These are phyloP conservation scores for Cercophora newfieldiana DNA, from an alignment of 495 filamentous ascomycete species.

Conservation along the genomic window DNA sequence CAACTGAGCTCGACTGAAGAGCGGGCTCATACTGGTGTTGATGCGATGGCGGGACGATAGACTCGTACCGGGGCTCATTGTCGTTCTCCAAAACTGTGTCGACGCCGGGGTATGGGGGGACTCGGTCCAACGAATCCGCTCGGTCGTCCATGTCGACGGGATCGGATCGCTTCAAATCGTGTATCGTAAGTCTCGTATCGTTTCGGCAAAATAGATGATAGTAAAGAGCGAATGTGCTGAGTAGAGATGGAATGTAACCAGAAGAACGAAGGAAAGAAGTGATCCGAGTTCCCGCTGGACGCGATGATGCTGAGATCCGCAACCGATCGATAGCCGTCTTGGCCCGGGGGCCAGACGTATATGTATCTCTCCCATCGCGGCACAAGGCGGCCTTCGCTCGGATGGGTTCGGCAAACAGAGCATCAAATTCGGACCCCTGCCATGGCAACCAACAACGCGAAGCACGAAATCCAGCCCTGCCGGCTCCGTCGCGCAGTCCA, in stretches of 20 bases:
- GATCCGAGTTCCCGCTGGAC: background rate
- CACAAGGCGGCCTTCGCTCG: background rate
- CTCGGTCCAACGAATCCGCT: background rate
- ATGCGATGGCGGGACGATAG: background rate
- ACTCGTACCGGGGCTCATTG: background rate
- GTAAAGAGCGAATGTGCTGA: background rate
- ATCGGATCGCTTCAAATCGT: background rate
- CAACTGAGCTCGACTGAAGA: background rate
- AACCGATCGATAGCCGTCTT: background rate
- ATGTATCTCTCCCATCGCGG: background rate
- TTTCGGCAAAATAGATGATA: background rate
- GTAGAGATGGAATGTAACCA: background rate
- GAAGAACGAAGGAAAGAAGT: background rate
- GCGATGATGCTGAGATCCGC: background rate
- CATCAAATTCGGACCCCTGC: background rate
- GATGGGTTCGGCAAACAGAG: background rate
- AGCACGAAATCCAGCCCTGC: constrained; percentile 8
- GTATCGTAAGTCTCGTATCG: background rate
- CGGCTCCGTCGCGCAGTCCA: background rate
- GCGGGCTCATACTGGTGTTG: background rate
- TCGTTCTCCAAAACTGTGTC: constrained; percentile 5
- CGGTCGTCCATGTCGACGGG: constrained; percentile 5
- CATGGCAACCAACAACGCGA: background rate
- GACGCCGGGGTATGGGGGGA: constrained; percentile 8
- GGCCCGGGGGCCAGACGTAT: background rate